Percentiles rank a stretch among this genome's conserved stretches.
These are phyloP conservation scores for Arachis monticola DNA, from an alignment of 331 rosid genomes.

Conservation along the genomic window DNA sequence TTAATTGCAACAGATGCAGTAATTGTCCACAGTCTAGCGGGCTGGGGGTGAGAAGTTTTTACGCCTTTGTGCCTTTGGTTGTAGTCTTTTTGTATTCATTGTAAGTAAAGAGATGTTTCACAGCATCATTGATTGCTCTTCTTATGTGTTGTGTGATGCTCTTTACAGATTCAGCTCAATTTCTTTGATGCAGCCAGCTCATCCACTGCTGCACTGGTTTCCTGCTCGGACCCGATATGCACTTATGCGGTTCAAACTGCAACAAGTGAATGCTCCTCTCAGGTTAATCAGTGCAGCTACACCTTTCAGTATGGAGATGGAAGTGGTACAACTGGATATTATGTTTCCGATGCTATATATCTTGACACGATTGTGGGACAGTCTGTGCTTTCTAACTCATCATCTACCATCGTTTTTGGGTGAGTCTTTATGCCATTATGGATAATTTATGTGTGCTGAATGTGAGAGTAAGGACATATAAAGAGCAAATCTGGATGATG, in stretches of 20 bases:
- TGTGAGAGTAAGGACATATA: constrained; percentile 25
- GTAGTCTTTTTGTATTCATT: not conserved
- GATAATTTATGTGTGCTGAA: constrained; percentile 8
- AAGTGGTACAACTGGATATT: constrained; percentile 93
- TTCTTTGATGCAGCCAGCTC: constrained; percentile 78
- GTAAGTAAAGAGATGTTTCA: constrained; percentile 12
- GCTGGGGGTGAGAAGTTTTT: constrained; percentile 61
- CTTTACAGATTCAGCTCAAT: constrained; percentile 77
- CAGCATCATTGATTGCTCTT: constrained; percentile 22
- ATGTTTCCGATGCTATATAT: constrained; percentile 78
- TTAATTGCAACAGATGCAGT: constrained; percentile 80
- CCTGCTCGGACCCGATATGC: constrained; percentile 88
- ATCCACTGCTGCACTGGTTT: constrained; percentile 63
- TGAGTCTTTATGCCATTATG: constrained; percentile 53
- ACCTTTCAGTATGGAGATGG: constrained; percentile 89
- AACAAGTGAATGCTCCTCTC: constrained; percentile 65
- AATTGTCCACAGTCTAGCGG: constrained; percentile 91
- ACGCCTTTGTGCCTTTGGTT: constrained; percentile 5
- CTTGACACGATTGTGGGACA: constrained; percentile 78
- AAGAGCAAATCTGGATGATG: constrained; percentile 20
- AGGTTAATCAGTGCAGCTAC: constrained; percentile 83
- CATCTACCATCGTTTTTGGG: constrained; percentile 85
- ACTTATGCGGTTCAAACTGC: constrained; percentile 61
- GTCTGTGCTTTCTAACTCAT: constrained; percentile 64
- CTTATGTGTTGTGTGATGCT: constrained; percentile 40